A percentile compares a stretch with the other conserved stretches of the same genome.
Conservation (phyloP, 2,329 filamentous ascomycete genomes). For the Tolypocladium paradoxum region DNA sequence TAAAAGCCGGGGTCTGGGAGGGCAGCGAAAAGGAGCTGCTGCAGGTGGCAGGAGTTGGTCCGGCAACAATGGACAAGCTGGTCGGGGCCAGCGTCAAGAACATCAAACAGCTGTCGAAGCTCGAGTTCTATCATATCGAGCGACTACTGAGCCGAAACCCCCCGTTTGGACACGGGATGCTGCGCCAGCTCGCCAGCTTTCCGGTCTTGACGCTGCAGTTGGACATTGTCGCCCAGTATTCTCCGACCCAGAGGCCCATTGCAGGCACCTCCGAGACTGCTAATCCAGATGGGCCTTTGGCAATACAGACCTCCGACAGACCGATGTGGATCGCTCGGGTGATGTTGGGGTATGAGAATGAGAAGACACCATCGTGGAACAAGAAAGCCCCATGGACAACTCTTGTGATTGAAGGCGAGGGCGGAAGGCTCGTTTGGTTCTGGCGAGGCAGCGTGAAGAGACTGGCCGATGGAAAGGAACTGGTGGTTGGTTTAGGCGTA, state of each 20-base stretch:
- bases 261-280: no score
- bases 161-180: slow-evolving; percentile 65
- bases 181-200: slow-evolving; percentile 56
- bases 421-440: slow-evolving; percentile 51
- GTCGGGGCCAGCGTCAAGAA: slow-evolving; percentile 58
- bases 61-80: slow-evolving; percentile 65
- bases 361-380: slow-evolving; percentile 49
- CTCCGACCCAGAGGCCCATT: background rate
- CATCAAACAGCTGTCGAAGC: slow-evolving; percentile 56
- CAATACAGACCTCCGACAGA: background rate
- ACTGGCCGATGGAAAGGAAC: slow-evolving; percentile 46
- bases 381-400: slow-evolving; percentile 58
- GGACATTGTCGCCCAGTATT: slow-evolving; percentile 17
- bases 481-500: slow-evolving; percentile 46
- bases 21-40: slow-evolving; percentile 69
- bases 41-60: slow-evolving; percentile 71
- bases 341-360: slow-evolving; percentile 62
- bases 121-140: slow-evolving; percentile 66
- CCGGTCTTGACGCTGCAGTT: slow-evolving; percentile 42
- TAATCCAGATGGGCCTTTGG: slow-evolving; percentile 18
- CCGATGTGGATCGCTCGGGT: slow-evolving; percentile 41
- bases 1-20: slow-evolving; percentile 73
- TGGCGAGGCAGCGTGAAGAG: slow-evolving; percentile 53
- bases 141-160: slow-evolving; percentile 67
- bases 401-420: slow-evolving; percentile 55